Evolutionary conservation across 1,139 yeast species (phyloP), one percentile per base, ranked within the genome.

Genomic region (Lodderomyces jiufengensis): DNA sequence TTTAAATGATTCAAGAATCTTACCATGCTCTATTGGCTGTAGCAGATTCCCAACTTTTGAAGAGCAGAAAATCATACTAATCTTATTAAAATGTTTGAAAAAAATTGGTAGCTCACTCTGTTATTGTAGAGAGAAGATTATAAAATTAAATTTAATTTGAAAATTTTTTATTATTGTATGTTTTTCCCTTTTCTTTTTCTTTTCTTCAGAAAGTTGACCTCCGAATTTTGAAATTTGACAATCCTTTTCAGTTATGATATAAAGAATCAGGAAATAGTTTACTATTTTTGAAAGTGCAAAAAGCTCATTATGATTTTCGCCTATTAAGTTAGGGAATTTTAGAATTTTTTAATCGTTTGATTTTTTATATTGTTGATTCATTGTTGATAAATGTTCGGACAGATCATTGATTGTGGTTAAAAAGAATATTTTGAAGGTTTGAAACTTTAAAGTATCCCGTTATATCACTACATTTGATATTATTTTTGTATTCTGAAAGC

Each of bases 401-500:
- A 73, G 78, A 73, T 35, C 55, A 64, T 26, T 7, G 15, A 46
- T 36, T 34, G 68, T 70, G 77, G 65, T 63, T 69, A 66, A 55
- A 52, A 61, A 73, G 79, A 58, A 73, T 70, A 61, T 62, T 60
- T 55, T 55, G 47, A 52, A 53, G 68, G 58, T 51, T 47, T 37
- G 57, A 56, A 51, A 72, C 72, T 56, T 52, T 55, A 48, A 56
- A 50, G 74, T 65, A 57, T 76, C 80, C 80, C 80, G 80, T 76
- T 70, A 70, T 59, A 62, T 66, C 80, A 68, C 70, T 39, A 76
- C 76, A 75, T 60, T 42, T 37, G n/a, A n/a, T n/a, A n/a, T n/a
- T n/a, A n/a, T 14, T 27, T 27, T 12, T 12, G 13, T 4, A 9
- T 27, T 11, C 13, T 27, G 21, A 5, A n/a, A n/a, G n/a, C n/a